These are phyloP conservation scores for Purpureocillium lavendulum DNA, from an alignment of 2,329 filamentous ascomycete species.

Conservation along the genomic window DNA sequence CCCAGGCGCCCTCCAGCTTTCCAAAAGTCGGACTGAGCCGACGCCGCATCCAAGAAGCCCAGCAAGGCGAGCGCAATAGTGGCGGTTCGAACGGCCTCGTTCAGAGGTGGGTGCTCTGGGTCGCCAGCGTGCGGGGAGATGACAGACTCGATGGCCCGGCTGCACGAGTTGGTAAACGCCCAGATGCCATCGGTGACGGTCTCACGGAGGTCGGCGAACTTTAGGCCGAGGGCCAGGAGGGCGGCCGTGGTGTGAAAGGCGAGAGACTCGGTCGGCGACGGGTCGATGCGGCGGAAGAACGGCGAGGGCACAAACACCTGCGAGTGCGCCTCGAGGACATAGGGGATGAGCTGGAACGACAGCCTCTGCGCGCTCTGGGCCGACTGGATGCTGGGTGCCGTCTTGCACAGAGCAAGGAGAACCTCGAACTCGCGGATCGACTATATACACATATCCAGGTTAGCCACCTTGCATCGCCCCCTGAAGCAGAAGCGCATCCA, in stretches of 20 bases:
- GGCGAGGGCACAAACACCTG: conserved; percentile 75
- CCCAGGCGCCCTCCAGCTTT: conserved; percentile 61
- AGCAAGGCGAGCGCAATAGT: conserved; percentile 78
- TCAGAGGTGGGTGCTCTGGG: conserved; percentile 49
- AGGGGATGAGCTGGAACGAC: conserved; percentile 69
- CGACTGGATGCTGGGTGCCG: conserved; percentile 66
- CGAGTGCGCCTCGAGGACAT: conserved; percentile 75
- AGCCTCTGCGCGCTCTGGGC: conserved; percentile 69
- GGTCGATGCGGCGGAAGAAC: conserved; percentile 73
- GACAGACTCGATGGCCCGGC: conserved; percentile 48
- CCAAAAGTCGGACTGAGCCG: conserved; percentile 76
- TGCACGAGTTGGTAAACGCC: conserved; percentile 65
- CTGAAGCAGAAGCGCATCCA: no score
- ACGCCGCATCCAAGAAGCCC: conserved; percentile 79
- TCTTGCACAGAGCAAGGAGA: conserved; percentile 82
- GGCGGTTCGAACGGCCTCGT: conserved; percentile 60
- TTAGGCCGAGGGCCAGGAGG: conserved; percentile 70
- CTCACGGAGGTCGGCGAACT: conserved; percentile 61
- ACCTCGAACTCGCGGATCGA: conserved; percentile 87
- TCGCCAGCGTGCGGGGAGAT: conserved; percentile 45
- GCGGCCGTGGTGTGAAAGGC: conserved; percentile 72
- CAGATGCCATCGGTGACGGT: conserved; percentile 58
- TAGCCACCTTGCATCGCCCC: no score
- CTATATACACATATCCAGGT: conserved; percentile 41
- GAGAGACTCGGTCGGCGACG: conserved; percentile 81